Evolutionary conservation across 2,329 filamentous ascomycete genomes (phyloP), one percentile per base, ranked within the genome.

Genomic region (Helotiales sp.): DNA sequence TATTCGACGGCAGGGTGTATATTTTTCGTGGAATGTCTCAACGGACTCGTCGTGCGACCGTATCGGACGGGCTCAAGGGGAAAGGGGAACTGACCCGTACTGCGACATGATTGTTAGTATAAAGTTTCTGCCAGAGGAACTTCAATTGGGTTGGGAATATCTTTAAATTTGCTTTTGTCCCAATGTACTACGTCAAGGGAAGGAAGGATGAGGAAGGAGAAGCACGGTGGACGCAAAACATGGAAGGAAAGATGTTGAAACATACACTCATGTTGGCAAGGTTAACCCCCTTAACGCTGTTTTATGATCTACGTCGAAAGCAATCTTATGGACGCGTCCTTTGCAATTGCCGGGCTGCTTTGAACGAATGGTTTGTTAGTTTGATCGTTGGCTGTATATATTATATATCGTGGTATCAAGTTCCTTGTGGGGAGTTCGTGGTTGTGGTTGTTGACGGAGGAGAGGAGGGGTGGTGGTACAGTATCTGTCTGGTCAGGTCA

Each of bases 51-150:
- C 45, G 28, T 54, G 64, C 52, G 40, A 34, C 52, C 32, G 32
- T 28, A 2, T 43, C n/a, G 43, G 20, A 37, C 13, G 43, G n/a
- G n/a, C 15, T 52, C 17, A 45, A 60, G 57, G 34, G 57, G 55
- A 30, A 61, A 45, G 65, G 30, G 64, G 26, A 59, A 77, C 75
- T 75, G 52, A 77, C 75, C 73, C 72, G 69, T 77, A 75, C 75
- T 76, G 74, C 55, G 75, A 61, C 75, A 76, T 76, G 26, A 60
- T 71, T 69, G 60, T 75, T 71, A 75, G 72, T 67, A 66, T 49
- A 64, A 61, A 70, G 71, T 71, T 72, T 69, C 69, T 74, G 54
- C 69, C 70, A 71, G 69, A 73, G 69, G 61, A 71, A 66, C 63
- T 72, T 65, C 65, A 60, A 13, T 34, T 58, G 60, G 49, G 54